Base-by-base conservation (phyloP, 2,329 filamentous ascomycete species). In the Ceratocystis huliohia region DNA sequence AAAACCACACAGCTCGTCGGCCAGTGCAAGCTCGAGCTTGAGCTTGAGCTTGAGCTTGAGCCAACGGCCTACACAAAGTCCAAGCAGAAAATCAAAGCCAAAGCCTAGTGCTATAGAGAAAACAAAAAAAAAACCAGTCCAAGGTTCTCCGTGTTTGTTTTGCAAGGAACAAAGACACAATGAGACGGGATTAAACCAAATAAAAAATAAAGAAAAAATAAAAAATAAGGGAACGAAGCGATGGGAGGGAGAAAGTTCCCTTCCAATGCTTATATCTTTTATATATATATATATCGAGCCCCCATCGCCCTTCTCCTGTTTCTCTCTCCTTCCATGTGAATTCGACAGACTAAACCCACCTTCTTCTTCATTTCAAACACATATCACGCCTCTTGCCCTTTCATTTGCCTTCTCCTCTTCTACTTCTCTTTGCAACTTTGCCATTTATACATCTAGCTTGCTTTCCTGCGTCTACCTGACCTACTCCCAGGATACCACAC, bases 281-380 rank as follows among this genome's bases (percentile, higher is more conserved):
- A 20, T 53, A 53, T 57, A 56, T 50, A 65, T 65, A 65, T 57
- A 56, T 59, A 50, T 44, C 64, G 5, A 20, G n/a, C 50, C 45
- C 53, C 41, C 50, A 41, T 48, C 30, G 10, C 64, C 17, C 30
- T 57, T 22, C 25, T 20, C 28, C 46, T n/a, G 25, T 37, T 22
- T 20, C 22, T 22, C 25, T 59, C 59, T 37, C 22, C 41, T 57
- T 59, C 45, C 64, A 44, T 65, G 64, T 46, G 33, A 15, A 25
- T 57, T 59, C 28, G 50, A 53, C 57, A 45, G 20, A 65, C 41
- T 28, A 33, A 33, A 30, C 13, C 5, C 15, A n/a, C 13, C 53
- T 20, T 30, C 53, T 33, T 57, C 20, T 53, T 25, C 5, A 10
- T 53, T 22, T 4, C 7, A 20, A 56, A 28, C 50, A 15, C 15